These are phyloP conservation scores for Solanum phureja DNA, from an alignment of 257 asterid genomes.

Conservation along the genomic window DNA sequence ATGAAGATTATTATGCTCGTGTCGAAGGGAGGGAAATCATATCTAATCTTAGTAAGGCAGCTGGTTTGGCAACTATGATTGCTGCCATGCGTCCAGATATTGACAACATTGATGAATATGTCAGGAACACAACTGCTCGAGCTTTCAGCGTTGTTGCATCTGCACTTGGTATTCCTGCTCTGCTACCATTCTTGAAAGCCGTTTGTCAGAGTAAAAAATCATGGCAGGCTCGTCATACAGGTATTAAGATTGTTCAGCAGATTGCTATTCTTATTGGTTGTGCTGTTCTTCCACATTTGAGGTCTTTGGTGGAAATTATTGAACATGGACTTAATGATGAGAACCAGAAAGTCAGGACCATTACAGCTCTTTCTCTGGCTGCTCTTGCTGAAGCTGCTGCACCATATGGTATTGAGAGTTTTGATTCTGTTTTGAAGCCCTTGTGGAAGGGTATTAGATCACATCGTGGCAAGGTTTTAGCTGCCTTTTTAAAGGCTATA, in stretches of 20 bases:
- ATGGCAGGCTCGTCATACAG: slow-evolving; percentile 99
- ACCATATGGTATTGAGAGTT: slow-evolving; percentile 88
- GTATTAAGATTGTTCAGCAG: slow-evolving; percentile 94
- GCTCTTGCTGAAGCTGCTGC: slow-evolving; percentile 98
- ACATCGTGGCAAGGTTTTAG: slow-evolving; percentile 92
- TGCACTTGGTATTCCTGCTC: slow-evolving; percentile 89
- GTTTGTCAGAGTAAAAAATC: slow-evolving; percentile 96
- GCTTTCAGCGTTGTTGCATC: slow-evolving; percentile 95
- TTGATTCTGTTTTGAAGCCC: slow-evolving; percentile 89
- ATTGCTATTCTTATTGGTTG: slow-evolving; percentile 84
- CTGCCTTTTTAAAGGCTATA: slow-evolving; percentile 83
- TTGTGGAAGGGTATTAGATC: slow-evolving; percentile 87
- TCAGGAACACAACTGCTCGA: slow-evolving; percentile 88
- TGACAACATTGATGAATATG: slow-evolving; percentile 89
- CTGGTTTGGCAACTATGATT: slow-evolving; percentile 95
- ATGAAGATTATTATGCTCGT: slow-evolving; percentile 95
- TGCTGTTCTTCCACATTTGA: slow-evolving; percentile 89
- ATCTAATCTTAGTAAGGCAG: slow-evolving; percentile 95
- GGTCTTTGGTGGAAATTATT: slow-evolving; percentile 80
- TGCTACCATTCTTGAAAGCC: slow-evolving; percentile 78
- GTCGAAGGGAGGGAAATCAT: slow-evolving; percentile 93
- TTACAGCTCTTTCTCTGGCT: slow-evolving; percentile 84
- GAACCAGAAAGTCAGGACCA: slow-evolving; percentile 85
- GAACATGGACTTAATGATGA: slow-evolving; percentile 93
- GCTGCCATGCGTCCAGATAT: slow-evolving; percentile 98